Conservation (phyloP, 2,329 filamentous ascomycete species). For the Aspergillus sp. region DNA sequence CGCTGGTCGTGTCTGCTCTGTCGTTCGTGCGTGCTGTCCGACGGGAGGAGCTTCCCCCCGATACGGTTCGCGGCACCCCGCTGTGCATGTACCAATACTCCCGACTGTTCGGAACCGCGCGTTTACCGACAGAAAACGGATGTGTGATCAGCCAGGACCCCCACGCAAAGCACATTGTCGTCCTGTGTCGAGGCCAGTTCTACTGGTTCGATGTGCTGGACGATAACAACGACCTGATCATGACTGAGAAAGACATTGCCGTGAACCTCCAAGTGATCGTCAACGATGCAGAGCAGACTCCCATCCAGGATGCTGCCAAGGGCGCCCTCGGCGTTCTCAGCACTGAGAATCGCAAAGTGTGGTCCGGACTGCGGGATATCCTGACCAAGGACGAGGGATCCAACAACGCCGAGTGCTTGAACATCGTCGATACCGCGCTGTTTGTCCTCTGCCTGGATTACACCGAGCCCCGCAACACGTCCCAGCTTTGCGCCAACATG, state of each 20-base stretch:
- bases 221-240: conserved; percentile 90
- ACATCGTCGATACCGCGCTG: conserved; percentile 89
- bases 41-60: conserved; percentile 87
- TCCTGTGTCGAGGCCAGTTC: conserved; percentile 91
- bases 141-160: conserved; percentile 96
- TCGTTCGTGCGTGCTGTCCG: conserved; percentile 91
- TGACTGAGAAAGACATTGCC: conserved; percentile 91
- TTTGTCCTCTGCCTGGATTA: conserved; percentile 94
- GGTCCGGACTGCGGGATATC: conserved; percentile 87
- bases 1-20: conserved; percentile 82
- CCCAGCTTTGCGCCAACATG: conserved; percentile 96
- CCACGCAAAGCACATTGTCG: conserved; percentile 87
- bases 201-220: conserved; percentile 99
- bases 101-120: conserved; percentile 87
- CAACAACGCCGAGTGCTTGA: conserved; percentile 94
- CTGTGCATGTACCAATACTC: conserved; percentile 99
- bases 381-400: conserved; percentile 81
- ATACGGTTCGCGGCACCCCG: conserved; percentile 77
- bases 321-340: conserved; percentile 88
- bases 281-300: conserved; percentile 83
- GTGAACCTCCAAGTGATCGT: conserved; percentile 90
- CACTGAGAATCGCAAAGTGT: conserved; percentile 94
- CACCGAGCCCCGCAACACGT: conserved; percentile 75
- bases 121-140: conserved; percentile 89
- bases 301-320: conserved; percentile 94